Evolutionary conservation across 257 asterid species (phyloP).

Genomic region (Plantago ovata): DNA sequence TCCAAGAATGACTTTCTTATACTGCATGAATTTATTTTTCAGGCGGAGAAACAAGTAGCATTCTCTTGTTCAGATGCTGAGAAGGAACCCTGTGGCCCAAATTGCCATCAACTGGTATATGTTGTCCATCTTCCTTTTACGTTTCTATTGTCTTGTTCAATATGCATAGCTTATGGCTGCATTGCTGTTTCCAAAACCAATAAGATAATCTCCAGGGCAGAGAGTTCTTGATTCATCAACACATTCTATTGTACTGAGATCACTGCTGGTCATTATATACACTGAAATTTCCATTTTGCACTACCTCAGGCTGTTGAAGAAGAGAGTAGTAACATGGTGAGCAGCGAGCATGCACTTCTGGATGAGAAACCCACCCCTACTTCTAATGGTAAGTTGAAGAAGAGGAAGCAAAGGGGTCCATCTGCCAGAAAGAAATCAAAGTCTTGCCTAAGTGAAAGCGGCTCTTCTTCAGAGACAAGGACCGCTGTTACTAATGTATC

Average conservation of each 20-base stretch:
- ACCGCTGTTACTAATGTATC: slow-evolving; percentile 40
- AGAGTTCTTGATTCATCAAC: slow-evolving; percentile 4
- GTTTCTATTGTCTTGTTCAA: slow-evolving; percentile 11
- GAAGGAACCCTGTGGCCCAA: slow-evolving; percentile 68
- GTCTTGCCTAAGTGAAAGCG: slow-evolving; percentile 65
- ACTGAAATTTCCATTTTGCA: slow-evolving; percentile 15
- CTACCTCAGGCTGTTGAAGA: slow-evolving; percentile 41
- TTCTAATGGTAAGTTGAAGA: slow-evolving; percentile 42
- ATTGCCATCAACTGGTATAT: slow-evolving; percentile 70
- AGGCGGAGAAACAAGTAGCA: slow-evolving; percentile 56
- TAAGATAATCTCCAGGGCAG: neutral
- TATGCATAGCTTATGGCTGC: neutral
- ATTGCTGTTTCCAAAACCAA: slow-evolving; percentile 8
- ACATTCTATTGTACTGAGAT: neutral
- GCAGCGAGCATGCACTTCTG: slow-evolving; percentile 30
- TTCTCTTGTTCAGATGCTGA: slow-evolving; percentile 54
- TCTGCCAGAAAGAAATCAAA: slow-evolving; percentile 48
- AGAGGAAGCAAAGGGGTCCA: slow-evolving; percentile 46
- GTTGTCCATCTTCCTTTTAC: slow-evolving; percentile 7
- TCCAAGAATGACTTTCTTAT: neutral
- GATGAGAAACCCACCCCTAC: slow-evolving; percentile 45
- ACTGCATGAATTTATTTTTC: neutral
- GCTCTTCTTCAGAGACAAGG: slow-evolving; percentile 63
- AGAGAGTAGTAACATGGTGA: slow-evolving; percentile 37
- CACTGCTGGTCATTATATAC: neutral